These are phyloP conservation scores for Cyberlindnera bimundalis DNA, from an alignment of 805 yeast genomes.

Conservation along the genomic window DNA sequence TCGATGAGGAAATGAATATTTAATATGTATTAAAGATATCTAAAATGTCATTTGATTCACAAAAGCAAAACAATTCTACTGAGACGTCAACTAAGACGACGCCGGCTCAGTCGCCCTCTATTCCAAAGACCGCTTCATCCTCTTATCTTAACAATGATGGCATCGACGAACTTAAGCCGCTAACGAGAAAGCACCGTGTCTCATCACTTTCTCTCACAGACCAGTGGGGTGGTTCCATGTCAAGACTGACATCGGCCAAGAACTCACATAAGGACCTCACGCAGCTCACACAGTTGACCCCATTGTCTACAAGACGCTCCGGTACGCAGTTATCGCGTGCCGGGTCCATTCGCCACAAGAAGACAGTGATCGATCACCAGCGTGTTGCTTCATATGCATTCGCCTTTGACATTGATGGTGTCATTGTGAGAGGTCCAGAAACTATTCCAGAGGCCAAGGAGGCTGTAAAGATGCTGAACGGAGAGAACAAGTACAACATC, in stretches of 20 bases:
- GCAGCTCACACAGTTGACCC: slow-evolving; percentile 23
- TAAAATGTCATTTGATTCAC: slow-evolving; percentile 13
- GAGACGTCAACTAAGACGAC: slow-evolving; percentile 21
- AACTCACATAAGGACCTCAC: too few relatives aligned
- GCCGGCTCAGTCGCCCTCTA: slow-evolving; percentile 16
- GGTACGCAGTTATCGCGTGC: slow-evolving; percentile 20
- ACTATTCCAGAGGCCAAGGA: slow-evolving; percentile 77
- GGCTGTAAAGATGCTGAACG: slow-evolving; percentile 71
- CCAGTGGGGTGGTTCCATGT: slow-evolving; percentile 52
- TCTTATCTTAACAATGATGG: slow-evolving; percentile 73
- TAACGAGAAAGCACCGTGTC: slow-evolving; percentile 57
- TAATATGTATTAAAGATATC: too few relatives aligned
- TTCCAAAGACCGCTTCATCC: slow-evolving; percentile 41
- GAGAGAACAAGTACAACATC: slow-evolving; percentile 72
- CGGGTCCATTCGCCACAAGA: slow-evolving; percentile 39
- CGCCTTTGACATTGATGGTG: slow-evolving; percentile 93
- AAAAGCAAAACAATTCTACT: slow-evolving; percentile 5
- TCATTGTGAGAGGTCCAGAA: slow-evolving; percentile 77
- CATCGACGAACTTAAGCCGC: slow-evolving; percentile 63
- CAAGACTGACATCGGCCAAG: slow-evolving; percentile 28
- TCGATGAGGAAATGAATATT: too few relatives aligned
- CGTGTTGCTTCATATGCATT: slow-evolving; percentile 82
- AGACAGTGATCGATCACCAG: slow-evolving; percentile 57
- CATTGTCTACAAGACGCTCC: slow-evolving; percentile 12
- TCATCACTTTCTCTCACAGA: slow-evolving; percentile 68